Base-by-base conservation (phyloP, 2,329 filamentous ascomycete genomes). In the Beauveria rudraprayagi region DNA sequence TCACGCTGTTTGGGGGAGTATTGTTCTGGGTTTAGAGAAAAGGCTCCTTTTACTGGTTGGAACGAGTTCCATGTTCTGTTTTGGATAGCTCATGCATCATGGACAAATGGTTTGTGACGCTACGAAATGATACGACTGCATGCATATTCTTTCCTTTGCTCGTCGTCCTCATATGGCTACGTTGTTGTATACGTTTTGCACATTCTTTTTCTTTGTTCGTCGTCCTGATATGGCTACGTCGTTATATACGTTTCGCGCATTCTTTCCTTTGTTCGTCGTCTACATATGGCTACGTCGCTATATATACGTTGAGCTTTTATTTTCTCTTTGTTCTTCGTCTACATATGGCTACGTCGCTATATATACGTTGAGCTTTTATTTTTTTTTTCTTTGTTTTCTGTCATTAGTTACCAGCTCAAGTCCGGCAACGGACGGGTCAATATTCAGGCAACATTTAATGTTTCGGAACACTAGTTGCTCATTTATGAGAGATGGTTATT, bases 11-110 rank as follows among this genome's bases (percentile, higher is more conserved):
- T 34, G 24, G 43, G n/a, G 51, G 16, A 51, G 56, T 47, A 51
- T 58, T 50, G 17, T 43, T 51, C 28, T 19, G 44, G 30, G 56
- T 9, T 26, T 51, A 58, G 54, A 58, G 14, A 58, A 56, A 58
- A 58, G 43, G 56, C 56, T 46, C 46, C 46, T 58, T 51, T n/a
- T 40, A 43, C 50, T 37, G 54, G 56, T 34, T 43, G 7, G 34
- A 51, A 34, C 28, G 1, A 51, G 47, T 41, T 58, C 51, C 5
- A 9, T 48, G 28, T 41, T 56, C 37, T 56, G 14, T 17, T 40
- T 26, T 26, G 19, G 9, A 8, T 7, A 4, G 43, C 19, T 30
- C 19, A 19, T 48, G 19, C n/a, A 10, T 46, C 30, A 24, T 28
- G 19, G 46, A 10, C 4, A 44, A 43, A 19, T n/a, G 26, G 19